A percentile compares a stretch with the other conserved stretches of the same genome.
Conservation (phyloP, 164 flowering plant genomes). For the Pachysandra terminalis region DNA sequence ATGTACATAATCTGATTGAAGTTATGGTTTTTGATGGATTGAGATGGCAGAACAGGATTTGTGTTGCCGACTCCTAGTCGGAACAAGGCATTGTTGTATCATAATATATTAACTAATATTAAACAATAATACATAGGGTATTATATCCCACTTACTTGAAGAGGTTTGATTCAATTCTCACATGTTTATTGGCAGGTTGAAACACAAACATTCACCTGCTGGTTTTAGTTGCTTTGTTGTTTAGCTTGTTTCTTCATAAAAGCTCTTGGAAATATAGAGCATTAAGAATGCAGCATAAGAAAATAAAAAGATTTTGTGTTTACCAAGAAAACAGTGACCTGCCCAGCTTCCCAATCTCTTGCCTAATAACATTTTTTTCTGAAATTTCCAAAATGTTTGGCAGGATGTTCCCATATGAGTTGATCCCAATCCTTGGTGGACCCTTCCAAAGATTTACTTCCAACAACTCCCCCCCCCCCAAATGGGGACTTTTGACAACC, state of each 20-base stretch:
- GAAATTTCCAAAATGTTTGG: neutral
- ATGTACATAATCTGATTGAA: too few relatives aligned
- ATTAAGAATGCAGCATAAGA: neutral
- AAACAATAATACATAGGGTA: too few relatives aligned
- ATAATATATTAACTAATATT: too few relatives aligned
- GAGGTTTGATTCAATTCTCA: too few relatives aligned
- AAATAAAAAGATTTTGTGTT: neutral
- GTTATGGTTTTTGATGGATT: too few relatives aligned
- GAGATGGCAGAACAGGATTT: too few relatives aligned
- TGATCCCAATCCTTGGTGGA: neutral
- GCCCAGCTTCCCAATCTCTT: neutral
- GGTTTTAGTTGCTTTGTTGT: neutral
- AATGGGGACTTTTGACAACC: neutral
- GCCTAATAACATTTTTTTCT: neutral
- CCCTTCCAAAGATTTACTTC: neutral
- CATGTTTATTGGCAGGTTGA: too few relatives aligned
- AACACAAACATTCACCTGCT: too few relatives aligned
- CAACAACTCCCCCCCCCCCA: neutral
- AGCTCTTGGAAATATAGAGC: neutral
- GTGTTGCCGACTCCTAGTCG: too few relatives aligned
- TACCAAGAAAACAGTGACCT: too few relatives aligned
- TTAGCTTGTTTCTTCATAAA: neutral
- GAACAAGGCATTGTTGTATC: too few relatives aligned
- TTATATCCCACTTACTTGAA: too few relatives aligned
- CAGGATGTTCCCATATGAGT: neutral